phyloP scores from a whole-genome alignment of 345 rosid species.

The Dovyalis caffra region DNA sequence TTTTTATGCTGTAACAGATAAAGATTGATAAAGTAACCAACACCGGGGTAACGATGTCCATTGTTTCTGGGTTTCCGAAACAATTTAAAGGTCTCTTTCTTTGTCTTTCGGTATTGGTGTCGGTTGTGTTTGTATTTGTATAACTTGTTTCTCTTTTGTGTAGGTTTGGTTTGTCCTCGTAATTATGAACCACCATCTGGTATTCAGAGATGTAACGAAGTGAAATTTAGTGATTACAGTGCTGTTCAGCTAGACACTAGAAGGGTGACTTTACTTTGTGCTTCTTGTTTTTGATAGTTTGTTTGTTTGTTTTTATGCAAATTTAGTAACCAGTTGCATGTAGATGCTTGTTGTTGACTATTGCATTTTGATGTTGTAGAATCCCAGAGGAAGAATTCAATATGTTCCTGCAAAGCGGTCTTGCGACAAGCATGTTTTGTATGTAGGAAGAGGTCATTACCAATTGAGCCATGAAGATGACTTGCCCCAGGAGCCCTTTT shows the following conservation, averaged over 20 bases:
- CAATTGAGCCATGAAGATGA: conserved; percentile 29
- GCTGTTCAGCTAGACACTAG: background rate
- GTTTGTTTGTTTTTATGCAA: background rate
- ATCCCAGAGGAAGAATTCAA: conserved; percentile 8
- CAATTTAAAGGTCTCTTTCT: conserved; percentile 31
- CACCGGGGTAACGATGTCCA: conserved; percentile 9
- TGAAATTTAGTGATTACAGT: conserved; percentile 2
- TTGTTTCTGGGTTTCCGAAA: conserved; percentile 17
- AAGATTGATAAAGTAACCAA: background rate
- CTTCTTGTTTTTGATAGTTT: background rate
- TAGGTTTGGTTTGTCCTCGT: conserved; percentile 29
- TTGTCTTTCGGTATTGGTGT: background rate
- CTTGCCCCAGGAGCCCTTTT: conserved; percentile 42
- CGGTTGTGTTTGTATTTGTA: background rate
- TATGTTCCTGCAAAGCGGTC: conserved; percentile 5
- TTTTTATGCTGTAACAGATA: background rate
- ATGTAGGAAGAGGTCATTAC: conserved; percentile 25
- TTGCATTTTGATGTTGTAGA: conserved; percentile 21
- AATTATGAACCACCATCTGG: conserved; percentile 14
- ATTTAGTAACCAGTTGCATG: background rate
- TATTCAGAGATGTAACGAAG: conserved; percentile 16
- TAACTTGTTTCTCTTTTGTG: background rate
- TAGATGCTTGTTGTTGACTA: background rate
- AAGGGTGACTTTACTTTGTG: conserved; percentile 15
- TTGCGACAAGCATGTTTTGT: conserved; percentile 7